phyloP scores from a whole-genome alignment of 1,139 yeast species.

The Hyphopichia buzzinii region DNA sequence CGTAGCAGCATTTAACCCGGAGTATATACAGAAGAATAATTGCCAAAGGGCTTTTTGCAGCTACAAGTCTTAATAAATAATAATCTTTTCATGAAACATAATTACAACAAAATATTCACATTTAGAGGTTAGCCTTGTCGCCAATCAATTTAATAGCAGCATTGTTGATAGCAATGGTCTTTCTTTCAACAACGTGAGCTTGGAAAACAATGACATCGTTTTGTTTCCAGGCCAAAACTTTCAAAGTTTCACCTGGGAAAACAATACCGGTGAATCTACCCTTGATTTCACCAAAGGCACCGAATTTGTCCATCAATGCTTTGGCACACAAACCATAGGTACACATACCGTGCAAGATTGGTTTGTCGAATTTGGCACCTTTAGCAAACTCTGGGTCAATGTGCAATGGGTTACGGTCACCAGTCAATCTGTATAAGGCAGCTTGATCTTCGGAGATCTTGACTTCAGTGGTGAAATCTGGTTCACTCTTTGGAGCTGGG shows the following conservation, averaged over 20 bases:
- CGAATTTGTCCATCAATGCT: conserved; percentile 74
- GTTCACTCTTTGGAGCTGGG: conserved; percentile 60
- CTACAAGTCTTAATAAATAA: not conserved
- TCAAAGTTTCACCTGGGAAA: conserved; percentile 93
- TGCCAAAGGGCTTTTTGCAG: too few species aligned
- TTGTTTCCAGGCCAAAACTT: conserved; percentile 81
- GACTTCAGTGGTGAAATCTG: conserved; percentile 65
- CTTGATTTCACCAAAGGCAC: conserved; percentile 81
- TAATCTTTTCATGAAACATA: not conserved
- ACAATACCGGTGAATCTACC: conserved; percentile 90
- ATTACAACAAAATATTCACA: not conserved
- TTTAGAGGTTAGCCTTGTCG: conserved; percentile 42
- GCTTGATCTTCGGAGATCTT: conserved; percentile 77
- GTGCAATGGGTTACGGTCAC: conserved; percentile 94
- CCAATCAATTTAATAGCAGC: conserved; percentile 75
- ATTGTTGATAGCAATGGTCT: conserved; percentile 75
- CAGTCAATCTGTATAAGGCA: conserved; percentile 85
- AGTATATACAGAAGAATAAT: too few species aligned
- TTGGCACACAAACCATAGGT: conserved; percentile 82
- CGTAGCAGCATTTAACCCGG: too few species aligned
- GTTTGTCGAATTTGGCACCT: conserved; percentile 81
- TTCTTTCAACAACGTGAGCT: conserved; percentile 78
- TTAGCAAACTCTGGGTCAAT: conserved; percentile 90
- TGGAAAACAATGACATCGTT: conserved; percentile 73
- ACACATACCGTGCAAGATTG: conserved; percentile 92